Evolutionary conservation across 495 filamentous ascomycete genomes (phyloP).

Genomic region (Penicillium lividum): DNA sequence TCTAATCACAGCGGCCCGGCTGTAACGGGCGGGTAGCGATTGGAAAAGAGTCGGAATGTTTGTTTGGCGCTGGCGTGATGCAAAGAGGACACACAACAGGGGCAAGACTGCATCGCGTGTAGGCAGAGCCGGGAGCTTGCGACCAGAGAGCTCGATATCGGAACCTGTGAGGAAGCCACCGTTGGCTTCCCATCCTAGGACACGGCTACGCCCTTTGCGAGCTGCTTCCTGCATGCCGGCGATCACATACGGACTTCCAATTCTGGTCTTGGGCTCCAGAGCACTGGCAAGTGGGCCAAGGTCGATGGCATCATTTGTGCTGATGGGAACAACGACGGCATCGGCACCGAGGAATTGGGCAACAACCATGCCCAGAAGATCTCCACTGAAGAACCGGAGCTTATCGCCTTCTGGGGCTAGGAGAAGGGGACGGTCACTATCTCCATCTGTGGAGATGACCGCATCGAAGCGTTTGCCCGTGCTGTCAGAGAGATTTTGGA

Average conservation of each 20-base stretch:
- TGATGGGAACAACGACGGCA: conserved; percentile 31
- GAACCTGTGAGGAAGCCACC: conserved; percentile 34
- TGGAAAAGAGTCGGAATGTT: conserved; percentile 23
- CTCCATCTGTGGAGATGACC: conserved; percentile 29
- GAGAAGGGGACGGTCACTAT: conserved; percentile 32
- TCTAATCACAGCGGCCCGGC: conserved; percentile 25
- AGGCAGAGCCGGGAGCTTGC: conserved; percentile 25
- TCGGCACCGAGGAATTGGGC: conserved; percentile 25
- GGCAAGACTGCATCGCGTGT: conserved; percentile 30
- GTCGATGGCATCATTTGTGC: conserved; percentile 32
- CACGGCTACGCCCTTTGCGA: conserved; percentile 18
- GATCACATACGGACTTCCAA: conserved; percentile 33
- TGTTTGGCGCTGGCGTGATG: conserved; percentile 8
- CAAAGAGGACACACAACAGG: conserved; percentile 24
- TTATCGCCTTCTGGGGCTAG: conserved; percentile 22
- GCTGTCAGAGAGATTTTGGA: conserved; percentile 19
- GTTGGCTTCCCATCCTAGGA: conserved; percentile 33
- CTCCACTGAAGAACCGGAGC: conserved; percentile 31
- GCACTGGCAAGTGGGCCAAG: conserved; percentile 18
- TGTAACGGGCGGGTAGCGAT: conserved; percentile 22
- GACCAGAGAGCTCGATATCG: conserved; percentile 23
- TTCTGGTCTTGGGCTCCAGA: conserved; percentile 27
- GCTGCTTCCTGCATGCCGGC: conserved; percentile 28
- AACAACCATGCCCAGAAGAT: conserved; percentile 30
- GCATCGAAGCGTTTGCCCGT: conserved; percentile 25